Base-by-base conservation (phyloP, 2,329 filamentous ascomycete species). In the Elsinoe ampelina region DNA sequence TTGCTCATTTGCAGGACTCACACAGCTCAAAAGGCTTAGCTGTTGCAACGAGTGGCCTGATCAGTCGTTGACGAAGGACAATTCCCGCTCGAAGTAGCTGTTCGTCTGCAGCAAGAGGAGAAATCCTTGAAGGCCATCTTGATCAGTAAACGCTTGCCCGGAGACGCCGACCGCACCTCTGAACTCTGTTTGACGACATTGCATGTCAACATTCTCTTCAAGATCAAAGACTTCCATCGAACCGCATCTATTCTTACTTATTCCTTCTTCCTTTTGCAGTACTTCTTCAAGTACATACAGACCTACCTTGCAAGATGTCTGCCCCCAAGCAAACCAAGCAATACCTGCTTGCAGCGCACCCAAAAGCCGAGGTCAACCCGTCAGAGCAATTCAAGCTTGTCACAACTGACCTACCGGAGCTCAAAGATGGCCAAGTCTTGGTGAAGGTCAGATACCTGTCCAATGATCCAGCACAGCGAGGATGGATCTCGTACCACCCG, bases 401-500 rank as follows among this genome's bases (percentile, higher is more conserved):
- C 52, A 69, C 66, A 6, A 64, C 59, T 4, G 60, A 66, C 1
- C 63, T 75, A 7, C 68, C 73, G 2, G 36, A 65, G 32, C 68
- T 71, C 8, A 63, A 67, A 26, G 58, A 70, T 8, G 65, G 71
- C 57, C 68, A 79, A 64, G 66, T 76, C 58, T 71, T 80, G 17
- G 59, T 78, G 55, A 75, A 78, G 65, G 65, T 68, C 1, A 62
- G 73, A 15, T 77, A 71, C 63, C 63, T 79, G 52, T 78, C 75
- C 60, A 80, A 79, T 59, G 77, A 80, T 64, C 77, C 78, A 1
- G 77, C 76, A 2, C 76, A 79, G 63, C 72, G 77, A 56, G 71
- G 69, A 43, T 78, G 76, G 75, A 78, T 80, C 59, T 65, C 71
- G 1, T 45, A 42, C 32, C 39, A 45, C 38, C 54, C 38, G 3